These are phyloP conservation scores for Tylopilus sp. DNA, from an alignment of 768 basidiomycete species.

Conservation along the genomic window DNA sequence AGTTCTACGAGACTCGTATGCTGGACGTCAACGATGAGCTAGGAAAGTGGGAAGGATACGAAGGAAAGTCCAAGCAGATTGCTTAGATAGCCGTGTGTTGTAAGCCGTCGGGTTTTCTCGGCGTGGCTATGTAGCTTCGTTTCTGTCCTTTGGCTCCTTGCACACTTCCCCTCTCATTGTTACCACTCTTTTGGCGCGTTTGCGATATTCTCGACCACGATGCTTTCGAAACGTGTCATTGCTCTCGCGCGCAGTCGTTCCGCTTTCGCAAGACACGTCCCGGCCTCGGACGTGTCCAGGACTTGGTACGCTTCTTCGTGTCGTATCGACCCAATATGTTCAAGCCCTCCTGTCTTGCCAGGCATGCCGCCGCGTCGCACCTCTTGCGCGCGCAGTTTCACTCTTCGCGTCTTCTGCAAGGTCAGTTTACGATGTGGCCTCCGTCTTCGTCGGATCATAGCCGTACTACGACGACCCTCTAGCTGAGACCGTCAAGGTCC, in stretches of 20 bases:
- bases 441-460: conserved; percentile 8
- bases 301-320: conserved; percentile 43
- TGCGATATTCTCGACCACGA: conserved; percentile 22
- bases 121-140: conserved; percentile 14
- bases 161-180: background rate
- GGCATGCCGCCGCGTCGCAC: conserved; percentile 46
- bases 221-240: conserved; percentile 72
- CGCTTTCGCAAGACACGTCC: conserved; percentile 38
- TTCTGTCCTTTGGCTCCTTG: background rate
- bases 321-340: background rate
- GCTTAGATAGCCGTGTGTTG: background rate
- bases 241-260: conserved; percentile 61
- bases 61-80: conserved; percentile 41
- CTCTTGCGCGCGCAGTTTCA: conserved; percentile 62
- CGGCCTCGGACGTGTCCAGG: conserved; percentile 36
- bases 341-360: conserved; percentile 19
- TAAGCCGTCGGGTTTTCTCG: conserved; percentile 11
- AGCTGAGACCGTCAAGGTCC: conserved; percentile 92
- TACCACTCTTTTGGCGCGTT: background rate
- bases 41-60: conserved; percentile 68
- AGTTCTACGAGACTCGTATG: conserved; percentile 63
- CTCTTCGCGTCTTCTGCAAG: conserved; percentile 64
- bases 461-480: conserved; percentile 1
- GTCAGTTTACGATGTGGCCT: conserved; percentile 39
- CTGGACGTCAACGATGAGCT: conserved; percentile 53